A percentile compares a stretch with the other conserved stretches of the same genome.
These are phyloP conservation scores for Rhododendron ferrugineum DNA, from an alignment of 148 eudicot species.

Conservation along the genomic window DNA sequence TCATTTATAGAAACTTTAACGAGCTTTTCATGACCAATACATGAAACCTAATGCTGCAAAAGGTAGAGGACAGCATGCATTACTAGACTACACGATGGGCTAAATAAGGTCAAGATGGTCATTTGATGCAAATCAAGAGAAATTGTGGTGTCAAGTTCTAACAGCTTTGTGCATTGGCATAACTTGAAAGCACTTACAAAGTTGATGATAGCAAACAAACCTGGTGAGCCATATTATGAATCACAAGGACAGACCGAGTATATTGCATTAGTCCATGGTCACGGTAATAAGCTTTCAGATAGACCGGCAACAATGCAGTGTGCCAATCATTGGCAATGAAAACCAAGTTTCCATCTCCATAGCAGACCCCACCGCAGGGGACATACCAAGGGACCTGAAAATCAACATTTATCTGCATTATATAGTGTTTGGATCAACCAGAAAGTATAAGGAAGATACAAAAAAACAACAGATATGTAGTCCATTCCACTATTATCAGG, in stretches of 20 bases:
- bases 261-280: constrained; percentile 80
- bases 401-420: neutral
- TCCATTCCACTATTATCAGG: neutral
- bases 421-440: neutral
- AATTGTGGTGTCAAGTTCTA: neutral
- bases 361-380: constrained; percentile 95
- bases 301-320: constrained; percentile 89
- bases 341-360: constrained; percentile 96
- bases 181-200: neutral
- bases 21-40: neutral
- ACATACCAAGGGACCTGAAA: constrained; percentile 96
- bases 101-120: neutral
- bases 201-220: constrained; percentile 30
- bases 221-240: constrained; percentile 98
- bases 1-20: neutral
- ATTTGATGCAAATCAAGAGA: neutral
- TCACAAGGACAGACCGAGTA: constrained; percentile 83
- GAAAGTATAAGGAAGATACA: neutral
- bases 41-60: neutral
- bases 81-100: neutral
- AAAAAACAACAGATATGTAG: neutral
- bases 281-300: constrained; percentile 93
- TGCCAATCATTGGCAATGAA: constrained; percentile 99
- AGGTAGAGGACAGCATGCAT: neutral
- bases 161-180: neutral